A percentile compares a stretch with the other conserved stretches of the same genome.
phyloP scores from a whole-genome alignment of 75 land plant species.

The Selaginella moellendorffii region DNA sequence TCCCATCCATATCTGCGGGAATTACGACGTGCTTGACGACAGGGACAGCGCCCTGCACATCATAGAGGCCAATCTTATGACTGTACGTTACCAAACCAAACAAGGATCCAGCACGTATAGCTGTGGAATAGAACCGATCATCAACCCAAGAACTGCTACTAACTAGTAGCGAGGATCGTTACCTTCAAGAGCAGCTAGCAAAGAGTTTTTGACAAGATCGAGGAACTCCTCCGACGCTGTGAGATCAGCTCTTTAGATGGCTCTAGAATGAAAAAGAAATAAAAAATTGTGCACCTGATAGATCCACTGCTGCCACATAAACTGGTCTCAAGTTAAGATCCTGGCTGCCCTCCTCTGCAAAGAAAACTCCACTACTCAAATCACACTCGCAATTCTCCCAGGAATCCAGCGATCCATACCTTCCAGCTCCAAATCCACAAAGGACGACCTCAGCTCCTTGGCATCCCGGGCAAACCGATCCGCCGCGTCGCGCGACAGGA shows the following conservation, averaged over 20 bases:
- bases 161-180: too few species aligned
- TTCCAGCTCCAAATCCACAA: constrained; percentile 65
- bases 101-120: constrained; percentile 70
- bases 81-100: constrained; percentile 95
- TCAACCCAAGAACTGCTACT: too few species aligned
- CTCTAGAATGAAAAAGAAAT: constrained; percentile 2
- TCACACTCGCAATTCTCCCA: background rate
- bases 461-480: constrained; percentile 44
- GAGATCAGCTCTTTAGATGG: background rate
- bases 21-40: background rate
- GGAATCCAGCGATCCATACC: constrained; percentile 13
- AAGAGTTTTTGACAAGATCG: constrained; percentile 91
- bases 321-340: constrained; percentile 74
- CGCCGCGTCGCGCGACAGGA: constrained; percentile 33
- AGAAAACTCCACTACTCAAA: background rate
- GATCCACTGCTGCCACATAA: constrained; percentile 91
- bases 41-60: background rate
- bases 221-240: constrained; percentile 98
- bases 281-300: constrained; percentile 42
- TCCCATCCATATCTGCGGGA: background rate
- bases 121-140: constrained; percentile 23
- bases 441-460: constrained; percentile 78
- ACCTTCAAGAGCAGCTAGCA: constrained; percentile 97
- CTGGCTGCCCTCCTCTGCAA: constrained; percentile 36
- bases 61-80: constrained; percentile 34